A percentile compares a stretch with the other conserved stretches of the same genome.
These are phyloP conservation scores for Cystofilobasidium ferigula DNA, from an alignment of 768 basidiomycete species.

Conservation along the genomic window DNA sequence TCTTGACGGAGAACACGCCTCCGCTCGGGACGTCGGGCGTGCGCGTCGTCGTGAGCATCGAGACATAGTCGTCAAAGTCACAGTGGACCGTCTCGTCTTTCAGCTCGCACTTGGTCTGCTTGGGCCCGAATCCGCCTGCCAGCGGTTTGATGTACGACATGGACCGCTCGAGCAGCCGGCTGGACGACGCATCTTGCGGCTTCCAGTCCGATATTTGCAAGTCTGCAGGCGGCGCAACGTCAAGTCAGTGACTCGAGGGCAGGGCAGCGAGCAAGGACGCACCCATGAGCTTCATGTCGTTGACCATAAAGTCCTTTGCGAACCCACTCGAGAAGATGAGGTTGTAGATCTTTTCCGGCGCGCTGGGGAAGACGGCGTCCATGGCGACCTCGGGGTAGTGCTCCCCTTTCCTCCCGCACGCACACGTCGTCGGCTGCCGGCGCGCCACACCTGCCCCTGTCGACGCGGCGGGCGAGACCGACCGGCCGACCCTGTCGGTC, in stretches of 20 bases:
- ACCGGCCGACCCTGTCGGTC: neutral
- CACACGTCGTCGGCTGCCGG: conserved; percentile 43
- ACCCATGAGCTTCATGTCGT: conserved; percentile 84
- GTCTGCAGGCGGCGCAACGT: conserved; percentile 45
- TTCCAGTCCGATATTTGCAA: conserved; percentile 94
- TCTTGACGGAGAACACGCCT: conserved; percentile 84
- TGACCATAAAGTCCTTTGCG: conserved; percentile 81
- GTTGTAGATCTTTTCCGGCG: conserved; percentile 90
- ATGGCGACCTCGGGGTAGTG: conserved; percentile 66
- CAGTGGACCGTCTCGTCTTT: conserved; percentile 67
- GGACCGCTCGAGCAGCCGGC: conserved; percentile 65
- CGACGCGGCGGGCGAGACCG: neutral
- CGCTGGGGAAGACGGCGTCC: conserved; percentile 70
- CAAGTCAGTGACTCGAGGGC: neutral
- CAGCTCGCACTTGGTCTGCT: conserved; percentile 90
- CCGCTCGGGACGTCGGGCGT: conserved; percentile 95
- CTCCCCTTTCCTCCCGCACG: conserved; percentile 56
- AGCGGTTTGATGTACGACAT: conserved; percentile 97
- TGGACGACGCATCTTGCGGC: conserved; percentile 48
- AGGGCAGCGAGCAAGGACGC: conserved; percentile 32
- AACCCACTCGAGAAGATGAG: conserved; percentile 93
- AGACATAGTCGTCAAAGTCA: conserved; percentile 73
- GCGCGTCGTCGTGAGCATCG: conserved; percentile 74
- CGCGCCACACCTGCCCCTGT: neutral
- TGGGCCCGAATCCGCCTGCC: conserved; percentile 76